phyloP scores from a whole-genome alignment of 2,329 filamentous ascomycete genomes.

The Hymenoscyphus fructigenus region DNA sequence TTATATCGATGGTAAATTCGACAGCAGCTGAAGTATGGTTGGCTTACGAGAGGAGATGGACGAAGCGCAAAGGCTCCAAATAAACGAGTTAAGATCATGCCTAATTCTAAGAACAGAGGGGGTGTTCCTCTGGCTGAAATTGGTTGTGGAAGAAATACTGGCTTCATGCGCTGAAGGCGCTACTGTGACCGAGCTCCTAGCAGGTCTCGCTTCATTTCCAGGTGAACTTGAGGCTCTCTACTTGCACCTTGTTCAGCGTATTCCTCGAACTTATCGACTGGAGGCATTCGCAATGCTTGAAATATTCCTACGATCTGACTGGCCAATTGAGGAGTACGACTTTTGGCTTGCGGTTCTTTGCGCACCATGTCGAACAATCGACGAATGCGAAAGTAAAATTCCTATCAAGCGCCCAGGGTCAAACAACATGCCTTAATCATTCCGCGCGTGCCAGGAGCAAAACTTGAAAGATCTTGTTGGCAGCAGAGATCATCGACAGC shows the following conservation, averaged over 20 bases:
- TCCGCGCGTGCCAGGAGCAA: background rate
- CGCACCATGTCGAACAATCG: background rate
- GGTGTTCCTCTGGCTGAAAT: slow-evolving; percentile 7
- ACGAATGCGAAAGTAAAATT: background rate
- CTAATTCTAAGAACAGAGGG: slow-evolving; percentile 1
- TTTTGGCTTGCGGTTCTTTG: background rate
- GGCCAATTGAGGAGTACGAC: background rate
- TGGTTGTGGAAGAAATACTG: slow-evolving; percentile 8
- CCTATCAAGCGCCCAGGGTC: background rate
- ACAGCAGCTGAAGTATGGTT: background rate
- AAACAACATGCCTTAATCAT: no score
- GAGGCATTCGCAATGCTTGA: background rate
- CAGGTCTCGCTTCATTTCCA: slow-evolving; percentile 1
- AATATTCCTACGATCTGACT: background rate
- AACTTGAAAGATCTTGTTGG: background rate
- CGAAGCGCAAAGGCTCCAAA: background rate
- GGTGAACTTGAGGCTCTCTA: slow-evolving; percentile 7
- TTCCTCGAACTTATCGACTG: background rate
- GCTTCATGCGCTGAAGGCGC: background rate
- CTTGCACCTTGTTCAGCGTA: background rate
- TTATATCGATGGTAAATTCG: background rate
- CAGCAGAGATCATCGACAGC: background rate
- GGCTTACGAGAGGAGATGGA: background rate
- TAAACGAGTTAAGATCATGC: background rate
- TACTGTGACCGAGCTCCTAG: background rate